Evolutionary conservation across 345 rosid genomes (phyloP), one percentile per base, ranked within the genome.

Genomic region (Lepidium sativum): DNA sequence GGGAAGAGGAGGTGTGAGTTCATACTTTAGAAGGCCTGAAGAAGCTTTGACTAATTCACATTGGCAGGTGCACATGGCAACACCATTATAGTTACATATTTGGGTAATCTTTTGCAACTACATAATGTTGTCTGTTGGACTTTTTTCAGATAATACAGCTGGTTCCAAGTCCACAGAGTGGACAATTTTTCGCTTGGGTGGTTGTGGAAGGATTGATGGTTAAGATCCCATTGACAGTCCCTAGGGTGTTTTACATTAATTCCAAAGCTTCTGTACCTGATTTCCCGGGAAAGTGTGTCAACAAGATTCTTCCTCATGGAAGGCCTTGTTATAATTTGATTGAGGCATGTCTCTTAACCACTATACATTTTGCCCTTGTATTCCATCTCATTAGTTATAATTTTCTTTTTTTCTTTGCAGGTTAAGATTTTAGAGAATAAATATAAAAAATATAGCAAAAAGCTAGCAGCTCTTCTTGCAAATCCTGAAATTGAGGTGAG

Each of bases 401-500:
- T 55, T 55, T 45, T 60, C 55, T 60, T 33, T 61, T 7, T 25
- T 53, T 57, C 63, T 65, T 59, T 15, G 77, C 77, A 85, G 95
- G 86, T 88, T 48, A 58, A 52, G 41, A 71, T 78, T 75, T 87
- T 84, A 50, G 97, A 89, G 82, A 89, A 80, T 60, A 86, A 80
- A 42, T 92, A 82, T 67, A 75, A 59, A 75, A 69, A 80, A 32
- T 92, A 87, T 76, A 80, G 82, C 79, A 87, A 81, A 73, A 87
- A 86, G 72, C 81, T 85, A 23, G 82, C 82, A 18, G 94, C 98
- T 57, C 96, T 92, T 70, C 87, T 89, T 58, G 89, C 96, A 29
- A 88, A 92, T 82, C 97, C 98, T 29, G 96, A 86, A 75, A 78
- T 89, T 62, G 96, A 92, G 98, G 98, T 89, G 15, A 73, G 87